These are phyloP conservation scores for Sclerotiophoma versabilis DNA, from an alignment of 2,329 filamentous ascomycete genomes.

Conservation along the genomic window DNA sequence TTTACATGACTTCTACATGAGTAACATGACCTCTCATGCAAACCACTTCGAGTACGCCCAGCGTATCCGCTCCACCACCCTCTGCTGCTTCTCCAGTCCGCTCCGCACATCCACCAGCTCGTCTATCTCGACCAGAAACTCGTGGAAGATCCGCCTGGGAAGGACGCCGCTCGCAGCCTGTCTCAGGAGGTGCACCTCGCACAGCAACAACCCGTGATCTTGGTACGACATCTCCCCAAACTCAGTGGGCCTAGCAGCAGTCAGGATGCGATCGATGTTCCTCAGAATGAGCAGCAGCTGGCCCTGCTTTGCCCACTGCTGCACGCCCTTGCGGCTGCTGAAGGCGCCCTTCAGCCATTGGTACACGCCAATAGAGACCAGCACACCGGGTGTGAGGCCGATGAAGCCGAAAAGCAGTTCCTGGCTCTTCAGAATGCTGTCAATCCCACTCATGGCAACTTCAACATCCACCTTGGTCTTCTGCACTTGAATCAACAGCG, in stretches of 20 bases:
- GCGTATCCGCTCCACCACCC: slow-evolving; percentile 80
- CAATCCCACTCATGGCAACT: slow-evolving; percentile 93
- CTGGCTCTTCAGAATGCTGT: slow-evolving; percentile 92
- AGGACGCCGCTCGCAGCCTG: slow-evolving; percentile 72
- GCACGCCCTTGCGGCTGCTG: slow-evolving; percentile 73
- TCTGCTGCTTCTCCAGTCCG: slow-evolving; percentile 78
- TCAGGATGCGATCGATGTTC: slow-evolving; percentile 79
- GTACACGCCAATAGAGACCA: slow-evolving; percentile 78
- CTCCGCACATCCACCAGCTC: slow-evolving; percentile 82
- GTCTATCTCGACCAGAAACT: slow-evolving; percentile 87
- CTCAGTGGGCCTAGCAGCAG: slow-evolving; percentile 63
- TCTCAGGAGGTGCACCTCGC: slow-evolving; percentile 85
- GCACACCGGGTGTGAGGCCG: slow-evolving; percentile 88
- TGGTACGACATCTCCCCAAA: slow-evolving; percentile 85
- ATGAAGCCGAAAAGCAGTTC: slow-evolving; percentile 98
- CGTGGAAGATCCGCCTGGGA: slow-evolving; percentile 76
- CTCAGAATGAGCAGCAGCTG: slow-evolving; percentile 79
- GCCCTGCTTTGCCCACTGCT: slow-evolving; percentile 69
- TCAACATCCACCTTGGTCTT: slow-evolving; percentile 99
- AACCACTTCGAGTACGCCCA: slow-evolving; percentile 89
- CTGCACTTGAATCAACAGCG: slow-evolving; percentile 93
- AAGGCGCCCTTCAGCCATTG: slow-evolving; percentile 76
- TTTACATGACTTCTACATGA: background rate
- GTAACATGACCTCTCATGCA: slow-evolving; percentile 17
- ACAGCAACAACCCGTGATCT: slow-evolving; percentile 88